Evolutionary conservation across 805 yeast species (phyloP), one percentile per base, ranked within the genome.

Genomic region (Barnettozyma botsteinii): DNA sequence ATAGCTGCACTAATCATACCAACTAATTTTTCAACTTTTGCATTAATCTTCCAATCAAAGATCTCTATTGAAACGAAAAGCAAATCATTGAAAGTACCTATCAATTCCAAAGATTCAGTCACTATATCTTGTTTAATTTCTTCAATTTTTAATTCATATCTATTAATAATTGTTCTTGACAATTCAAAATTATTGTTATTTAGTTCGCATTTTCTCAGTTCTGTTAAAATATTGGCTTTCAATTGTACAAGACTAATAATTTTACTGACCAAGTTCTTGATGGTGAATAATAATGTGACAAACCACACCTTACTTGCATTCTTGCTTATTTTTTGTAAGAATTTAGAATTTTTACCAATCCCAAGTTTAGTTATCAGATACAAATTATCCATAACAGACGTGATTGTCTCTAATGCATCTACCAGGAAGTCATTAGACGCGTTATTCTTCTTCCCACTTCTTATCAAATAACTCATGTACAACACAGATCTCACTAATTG

Each of bases 221-320:
- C 49, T 10, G 28, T 17, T 18, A 28, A n/a, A 22, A 46, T 31
- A 6, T 10, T 33, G 2, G 19, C 31, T 25, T 35, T 43, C 21
- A 47, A 38, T 7, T 35, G 39, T 3, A 24, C 12, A 11, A 47
- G 18, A 19, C 34, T 31, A 1, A 41, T 17, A 3, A 50, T 41
- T 4, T 36, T 34, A 14, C 35, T 29, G 14, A 47, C 11, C 1
- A 43, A 17, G 7, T 38, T 45, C 31, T 41, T 47, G 15, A 50
- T 37, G 3, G 34, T 43, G 17, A 50, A 41, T 9, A 50, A 12
- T 13, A 50, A 23, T 1, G 49, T 50, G 1, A 50, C 33, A 24
- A 48, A 47, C 54, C 54, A 50, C 2, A 49, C 38, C 29, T 47
- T 48, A 28, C 43, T 42, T 3, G 49, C 42, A 25, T 40, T 42